Base-by-base conservation (phyloP, 1,139 yeast species). In the Taphrina sp. region DNA sequence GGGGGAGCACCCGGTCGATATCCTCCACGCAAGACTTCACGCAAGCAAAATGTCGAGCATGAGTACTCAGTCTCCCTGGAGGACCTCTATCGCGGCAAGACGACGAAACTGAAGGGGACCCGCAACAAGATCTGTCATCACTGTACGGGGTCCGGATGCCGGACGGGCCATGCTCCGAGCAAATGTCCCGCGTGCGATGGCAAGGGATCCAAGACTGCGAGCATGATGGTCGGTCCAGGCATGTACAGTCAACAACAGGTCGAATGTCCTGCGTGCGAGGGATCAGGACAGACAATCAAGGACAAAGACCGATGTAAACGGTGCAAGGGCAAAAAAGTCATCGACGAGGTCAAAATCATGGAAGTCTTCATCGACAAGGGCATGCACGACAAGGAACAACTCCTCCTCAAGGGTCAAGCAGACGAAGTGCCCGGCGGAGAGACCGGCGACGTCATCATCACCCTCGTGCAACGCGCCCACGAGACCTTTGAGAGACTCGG, bases 301-400 rank as follows among this genome's bases (percentile, higher is more conserved):
- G 68, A 72, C 22, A 41, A 49, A 66, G 95, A 89, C 67, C 75
- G 76, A 60, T 92, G 98, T 73, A 85, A 82, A 64, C 75, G 75
- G 61, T 92, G 98, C 70, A 69, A 72, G 14, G 96, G 96, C 1
- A 70, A 72, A 3, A 79, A 83, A 34, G 74, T 80, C 3, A 72
- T 73, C 3, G 84, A 82, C 58, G 89, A 87, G 64, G 78, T 83
- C 26, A 84, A 86, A 65, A 78, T 85, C 17, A 70, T 89, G 59
- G 95, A 88, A 65, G 87, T 92, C 61, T 82, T 82, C 61, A 80
- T 92, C 29, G 80, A 80, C 5, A 80, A 80, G 46, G 97, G 98
- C 0, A 76, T 88, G 3, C 70, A 72, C 37, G 73, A 76, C 42
- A 85, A 84, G 7, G 89, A 83, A 53, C 67, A 72, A 5, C 77